These are phyloP conservation scores for Rhododendron williamsianum DNA, from an alignment of 148 eudicot genomes.

Conservation along the genomic window DNA sequence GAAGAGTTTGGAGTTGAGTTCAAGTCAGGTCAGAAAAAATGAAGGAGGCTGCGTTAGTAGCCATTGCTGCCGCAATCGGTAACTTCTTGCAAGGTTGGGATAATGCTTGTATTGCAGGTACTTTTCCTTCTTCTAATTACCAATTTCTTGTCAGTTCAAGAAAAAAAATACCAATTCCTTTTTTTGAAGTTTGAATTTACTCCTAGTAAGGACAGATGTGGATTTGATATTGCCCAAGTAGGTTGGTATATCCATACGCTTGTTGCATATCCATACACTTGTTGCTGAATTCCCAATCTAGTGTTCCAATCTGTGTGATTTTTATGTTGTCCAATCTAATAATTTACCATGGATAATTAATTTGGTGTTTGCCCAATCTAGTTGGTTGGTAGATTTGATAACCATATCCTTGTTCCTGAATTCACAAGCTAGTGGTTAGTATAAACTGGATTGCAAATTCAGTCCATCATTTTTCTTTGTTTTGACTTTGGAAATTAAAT, in stretches of 20 bases:
- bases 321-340: background rate
- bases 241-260: background rate
- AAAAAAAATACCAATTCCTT: background rate
- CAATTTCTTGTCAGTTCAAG: background rate
- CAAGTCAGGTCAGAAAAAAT: constrained; percentile 17
- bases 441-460: background rate
- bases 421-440: background rate
- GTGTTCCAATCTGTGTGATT: background rate
- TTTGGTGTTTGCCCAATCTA: background rate
- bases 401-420: background rate
- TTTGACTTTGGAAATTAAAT: background rate
- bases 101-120: constrained; percentile 82
- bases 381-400: background rate
- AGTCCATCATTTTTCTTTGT: background rate
- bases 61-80: constrained; percentile 70
- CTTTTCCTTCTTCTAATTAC: background rate
- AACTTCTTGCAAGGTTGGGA: constrained; percentile 84
- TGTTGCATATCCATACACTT: background rate
- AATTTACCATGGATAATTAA: background rate
- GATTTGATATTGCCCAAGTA: background rate
- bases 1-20: background rate
- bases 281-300: background rate
- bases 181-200: background rate
- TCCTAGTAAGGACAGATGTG: background rate
- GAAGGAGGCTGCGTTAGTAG: constrained; percentile 68